Percentiles rank a stretch among this genome's conserved stretches.
phyloP scores from a whole-genome alignment of 352 stramenopile genomes.

The Halophytophthora batemanensis region DNA sequence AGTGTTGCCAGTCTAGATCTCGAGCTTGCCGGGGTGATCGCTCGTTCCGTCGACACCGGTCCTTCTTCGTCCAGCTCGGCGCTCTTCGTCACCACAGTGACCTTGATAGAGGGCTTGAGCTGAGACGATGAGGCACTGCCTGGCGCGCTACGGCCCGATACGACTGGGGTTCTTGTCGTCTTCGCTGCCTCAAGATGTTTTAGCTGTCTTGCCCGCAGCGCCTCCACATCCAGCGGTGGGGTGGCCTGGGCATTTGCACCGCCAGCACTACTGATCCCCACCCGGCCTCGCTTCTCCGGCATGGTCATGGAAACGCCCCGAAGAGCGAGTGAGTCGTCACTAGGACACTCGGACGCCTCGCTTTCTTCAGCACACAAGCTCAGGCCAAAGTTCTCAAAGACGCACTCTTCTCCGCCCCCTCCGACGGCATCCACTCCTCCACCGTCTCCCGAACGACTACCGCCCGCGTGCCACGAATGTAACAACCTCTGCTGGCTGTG shows the following conservation, averaged over 20 bases:
- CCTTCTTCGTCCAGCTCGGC: slow-evolving; percentile 4
- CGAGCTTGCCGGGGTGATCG: not conserved
- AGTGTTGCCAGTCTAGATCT: not conserved
- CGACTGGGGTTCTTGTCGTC: not conserved
- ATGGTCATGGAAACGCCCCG: slow-evolving; percentile 14
- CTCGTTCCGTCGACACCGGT: not conserved
- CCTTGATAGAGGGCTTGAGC: slow-evolving; percentile 13
- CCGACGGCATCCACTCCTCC: no score
- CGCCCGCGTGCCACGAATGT: slow-evolving; percentile 1
- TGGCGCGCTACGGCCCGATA: not conserved
- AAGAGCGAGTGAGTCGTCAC: slow-evolving; percentile 6
- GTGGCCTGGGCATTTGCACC: no score
- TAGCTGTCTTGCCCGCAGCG: not conserved
- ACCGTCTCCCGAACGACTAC: not conserved
- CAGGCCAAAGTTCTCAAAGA: no score
- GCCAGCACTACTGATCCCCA: not conserved
- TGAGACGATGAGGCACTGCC: slow-evolving; percentile 1
- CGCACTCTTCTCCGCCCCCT: no score
- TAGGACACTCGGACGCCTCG: not conserved
- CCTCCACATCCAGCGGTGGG: not conserved
- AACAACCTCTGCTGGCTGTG: not conserved
- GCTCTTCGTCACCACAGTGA: slow-evolving; percentile 16
- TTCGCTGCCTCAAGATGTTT: not conserved
- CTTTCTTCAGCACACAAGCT: not conserved
- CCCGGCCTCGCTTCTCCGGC: slow-evolving; percentile 4